Base-by-base conservation (phyloP, 1,284 basidiomycete genomes). In the Acaromyces ingoldii region DNA sequence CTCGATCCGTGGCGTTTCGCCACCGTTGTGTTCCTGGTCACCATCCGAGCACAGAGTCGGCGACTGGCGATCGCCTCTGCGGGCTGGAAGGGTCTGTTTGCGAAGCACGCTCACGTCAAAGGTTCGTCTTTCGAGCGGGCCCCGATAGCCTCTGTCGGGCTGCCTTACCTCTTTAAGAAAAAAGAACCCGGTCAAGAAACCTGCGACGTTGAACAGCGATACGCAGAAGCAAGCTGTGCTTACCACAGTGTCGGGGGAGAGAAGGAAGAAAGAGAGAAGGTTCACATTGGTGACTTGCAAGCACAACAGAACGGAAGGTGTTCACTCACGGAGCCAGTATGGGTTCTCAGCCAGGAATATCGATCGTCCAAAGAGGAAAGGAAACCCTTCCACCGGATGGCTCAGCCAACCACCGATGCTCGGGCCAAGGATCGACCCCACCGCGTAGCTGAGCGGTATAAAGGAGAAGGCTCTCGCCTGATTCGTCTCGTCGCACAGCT, bases 121-220 rank as follows among this genome's bases (percentile, higher is more conserved):
- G n/a, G n/a, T n/a, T n/a, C n/a, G n/a, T n/a, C n/a, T n/a, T n/a
- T n/a, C n/a, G n/a, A n/a, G n/a, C n/a, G n/a, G n/a, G n/a, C n/a
- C n/a, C n/a, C n/a, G n/a, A n/a, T n/a, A n/a, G n/a, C n/a, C n/a
- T n/a, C n/a, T n/a, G n/a, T n/a, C n/a, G n/a, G n/a, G n/a, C n/a
- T n/a, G n/a, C n/a, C n/a, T n/a, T n/a, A n/a, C n/a, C n/a, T 78
- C 77, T 34, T 77, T 64, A 38, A 78, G 62, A 46, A 71, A 76
- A 33, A 76, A 42, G 22, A 62, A 46, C 6, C 68, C 74, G 2
- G 74, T 34, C n/a, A 77, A 6, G 5, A 76, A 63, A 43, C 55
- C 65, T 19, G 52, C 19, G 6, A 73, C 40, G 9, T 74, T 72
- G 43, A 77, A 65, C 4, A 60, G 52, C 3, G 74, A 65, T 1